These are phyloP conservation scores for Triangularia verruculosa DNA, from an alignment of 2,329 filamentous ascomycete species.

Conservation along the genomic window DNA sequence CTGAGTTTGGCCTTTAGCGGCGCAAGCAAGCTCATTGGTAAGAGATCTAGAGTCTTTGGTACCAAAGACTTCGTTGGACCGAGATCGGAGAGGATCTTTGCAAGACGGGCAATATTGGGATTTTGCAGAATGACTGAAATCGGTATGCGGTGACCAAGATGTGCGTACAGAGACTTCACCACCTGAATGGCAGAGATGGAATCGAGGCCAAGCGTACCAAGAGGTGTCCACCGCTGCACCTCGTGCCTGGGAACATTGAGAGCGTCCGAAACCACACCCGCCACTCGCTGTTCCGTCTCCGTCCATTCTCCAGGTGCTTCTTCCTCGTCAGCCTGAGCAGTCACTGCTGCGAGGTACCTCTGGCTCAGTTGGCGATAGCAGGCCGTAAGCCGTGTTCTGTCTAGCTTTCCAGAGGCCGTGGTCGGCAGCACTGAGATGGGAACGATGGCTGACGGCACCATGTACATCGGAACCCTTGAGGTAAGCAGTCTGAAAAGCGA, in stretches of 20 bases:
- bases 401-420: conserved; percentile 72
- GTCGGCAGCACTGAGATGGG: conserved; percentile 67
- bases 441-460: conserved; percentile 73
- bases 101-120: conserved; percentile 62
- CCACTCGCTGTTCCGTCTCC: conserved; percentile 54
- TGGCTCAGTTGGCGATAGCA: conserved; percentile 47
- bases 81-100: conserved; percentile 32
- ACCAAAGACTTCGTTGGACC: fast-evolving
- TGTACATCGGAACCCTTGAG: conserved; percentile 65
- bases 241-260: conserved; percentile 43
- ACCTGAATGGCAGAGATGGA: conserved; percentile 77
- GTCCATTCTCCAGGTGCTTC: conserved; percentile 46
- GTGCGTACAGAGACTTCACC: conserved; percentile 52
- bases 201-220: conserved; percentile 76
- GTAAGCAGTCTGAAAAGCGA: conserved; percentile 54
- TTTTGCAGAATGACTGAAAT: conserved; percentile 70
- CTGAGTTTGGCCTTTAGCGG: conserved; percentile 35
- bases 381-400: conserved; percentile 53
- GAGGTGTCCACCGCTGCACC: conserved; percentile 65
- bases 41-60: conserved; percentile 12
- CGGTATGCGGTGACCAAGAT: conserved; percentile 49
- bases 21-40: conserved; percentile 28
- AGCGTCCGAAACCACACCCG: conserved; percentile 49
- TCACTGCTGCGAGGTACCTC: conserved; percentile 41
- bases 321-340: conserved; percentile 24